phyloP scores from a whole-genome alignment of 306 rosid genomes.

The Quercus cerris region DNA sequence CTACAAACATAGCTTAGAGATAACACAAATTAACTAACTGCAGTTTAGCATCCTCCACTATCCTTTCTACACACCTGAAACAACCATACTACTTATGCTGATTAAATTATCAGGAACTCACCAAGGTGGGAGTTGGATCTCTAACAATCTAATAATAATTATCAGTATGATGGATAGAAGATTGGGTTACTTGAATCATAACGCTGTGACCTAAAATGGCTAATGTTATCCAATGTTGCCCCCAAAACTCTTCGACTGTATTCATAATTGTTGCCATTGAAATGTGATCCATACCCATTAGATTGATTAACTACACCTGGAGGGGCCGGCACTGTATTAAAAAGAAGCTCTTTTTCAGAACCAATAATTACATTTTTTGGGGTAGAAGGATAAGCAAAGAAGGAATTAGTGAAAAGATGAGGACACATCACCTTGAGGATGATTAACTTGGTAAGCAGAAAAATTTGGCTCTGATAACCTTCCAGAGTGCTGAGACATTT shows the following conservation, averaged over 20 bases:
- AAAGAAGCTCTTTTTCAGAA: conserved; percentile 26
- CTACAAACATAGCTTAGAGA: neutral
- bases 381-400: neutral
- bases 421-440: conserved; percentile 52
- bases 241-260: conserved; percentile 67
- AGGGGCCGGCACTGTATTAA: conserved; percentile 46
- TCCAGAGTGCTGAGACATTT: conserved; percentile 33
- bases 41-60: conserved; percentile 16
- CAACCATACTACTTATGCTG: conserved; percentile 1
- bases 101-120: conserved; percentile 6
- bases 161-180: conserved; percentile 40
- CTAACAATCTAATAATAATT: conserved; percentile 25
- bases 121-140: conserved; percentile 18
- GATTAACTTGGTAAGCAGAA: conserved; percentile 45
- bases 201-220: conserved; percentile 62
- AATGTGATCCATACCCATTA: conserved; percentile 59
- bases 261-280: conserved; percentile 52
- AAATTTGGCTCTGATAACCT: conserved; percentile 36
- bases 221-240: conserved; percentile 60
- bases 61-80: conserved; percentile 18
- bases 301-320: conserved; percentile 51
- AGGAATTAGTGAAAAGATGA: conserved; percentile 5
- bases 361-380: neutral
- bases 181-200: conserved; percentile 50
- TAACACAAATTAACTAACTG: neutral